Percentiles rank a stretch among this genome's conserved stretches.
These are phyloP conservation scores for Trichophyton schoenleinii DNA, from an alignment of 2,329 filamentous ascomycete species.

Conservation along the genomic window DNA sequence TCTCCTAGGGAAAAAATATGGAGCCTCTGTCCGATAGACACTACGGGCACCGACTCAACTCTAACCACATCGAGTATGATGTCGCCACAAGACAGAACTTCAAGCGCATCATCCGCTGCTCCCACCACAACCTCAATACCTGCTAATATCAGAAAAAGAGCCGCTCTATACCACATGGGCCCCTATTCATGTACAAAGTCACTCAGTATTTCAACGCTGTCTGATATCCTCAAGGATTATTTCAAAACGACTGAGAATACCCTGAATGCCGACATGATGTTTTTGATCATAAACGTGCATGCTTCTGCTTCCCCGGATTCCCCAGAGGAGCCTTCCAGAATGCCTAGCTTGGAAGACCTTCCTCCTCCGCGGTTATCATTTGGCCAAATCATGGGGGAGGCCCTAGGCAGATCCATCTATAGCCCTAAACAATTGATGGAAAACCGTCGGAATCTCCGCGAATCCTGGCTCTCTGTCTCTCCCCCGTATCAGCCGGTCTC, in stretches of 20 bases:
- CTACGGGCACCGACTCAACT: slow-evolving; percentile 12
- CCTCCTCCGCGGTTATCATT: slow-evolving; percentile 36
- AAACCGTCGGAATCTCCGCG: slow-evolving; percentile 46
- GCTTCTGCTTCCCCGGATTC: slow-evolving; percentile 36
- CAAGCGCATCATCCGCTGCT: neutral
- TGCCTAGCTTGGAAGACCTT: slow-evolving; percentile 31
- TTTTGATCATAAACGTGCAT: slow-evolving; percentile 49
- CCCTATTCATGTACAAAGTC: slow-evolving; percentile 43
- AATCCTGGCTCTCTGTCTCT: slow-evolving; percentile 42
- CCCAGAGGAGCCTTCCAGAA: slow-evolving; percentile 32
- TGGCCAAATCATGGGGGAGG: slow-evolving; percentile 36
- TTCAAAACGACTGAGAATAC: slow-evolving; percentile 42
- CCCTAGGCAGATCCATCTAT: slow-evolving; percentile 42
- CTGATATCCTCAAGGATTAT: slow-evolving; percentile 41
- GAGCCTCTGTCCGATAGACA: slow-evolving; percentile 47
- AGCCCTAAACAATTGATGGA: slow-evolving; percentile 37
- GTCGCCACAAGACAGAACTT: neutral
- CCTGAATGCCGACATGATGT: slow-evolving; percentile 42
- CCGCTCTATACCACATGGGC: slow-evolving; percentile 37
- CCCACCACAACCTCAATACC: slow-evolving; percentile 4
- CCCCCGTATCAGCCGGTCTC: slow-evolving; percentile 34
- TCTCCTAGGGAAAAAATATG: slow-evolving; percentile 42
- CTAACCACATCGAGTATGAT: neutral
- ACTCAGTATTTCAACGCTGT: slow-evolving; percentile 40
- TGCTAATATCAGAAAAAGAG: neutral